Conservation (phyloP, 441 rosid genomes). For the Adansonia grandidieri region DNA sequence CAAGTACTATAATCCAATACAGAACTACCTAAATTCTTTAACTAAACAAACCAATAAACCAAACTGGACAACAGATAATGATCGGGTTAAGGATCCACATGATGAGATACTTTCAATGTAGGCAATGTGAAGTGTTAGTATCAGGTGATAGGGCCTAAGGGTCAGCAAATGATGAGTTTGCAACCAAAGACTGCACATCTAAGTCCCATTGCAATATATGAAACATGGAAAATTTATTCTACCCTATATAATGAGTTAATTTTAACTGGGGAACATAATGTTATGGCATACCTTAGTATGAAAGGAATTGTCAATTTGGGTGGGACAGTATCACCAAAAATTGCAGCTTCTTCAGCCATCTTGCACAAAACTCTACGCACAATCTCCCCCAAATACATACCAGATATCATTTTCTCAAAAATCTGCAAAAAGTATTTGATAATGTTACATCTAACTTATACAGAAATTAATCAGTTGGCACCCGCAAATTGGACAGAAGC, state of each 20-base stretch:
- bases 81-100: not conserved
- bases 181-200: not conserved
- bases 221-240: not conserved
- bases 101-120: not conserved
- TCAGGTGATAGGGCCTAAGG: not conserved
- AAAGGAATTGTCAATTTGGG: constrained; percentile 41
- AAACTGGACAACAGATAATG: not conserved
- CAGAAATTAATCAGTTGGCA: not conserved
- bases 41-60: constrained; percentile 4
- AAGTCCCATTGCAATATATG: not conserved
- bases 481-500: not conserved
- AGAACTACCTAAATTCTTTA: not conserved
- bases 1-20: not conserved
- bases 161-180: not conserved
- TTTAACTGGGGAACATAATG: not conserved
- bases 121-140: not conserved
- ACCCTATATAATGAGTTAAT: not conserved
- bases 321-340: constrained; percentile 49
- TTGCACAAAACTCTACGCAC: constrained; percentile 45
- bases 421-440: constrained; percentile 31
- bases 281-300: constrained; percentile 35
- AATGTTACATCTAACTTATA: constrained; percentile 1
- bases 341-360: constrained; percentile 49
- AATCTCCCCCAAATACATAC: constrained; percentile 60
- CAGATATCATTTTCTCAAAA: constrained; percentile 50